Evolutionary conservation across 2,329 filamentous ascomycete genomes (phyloP), one percentile per base, ranked within the genome.

Genomic region (Pseudovirgaria hyperparasitica): DNA sequence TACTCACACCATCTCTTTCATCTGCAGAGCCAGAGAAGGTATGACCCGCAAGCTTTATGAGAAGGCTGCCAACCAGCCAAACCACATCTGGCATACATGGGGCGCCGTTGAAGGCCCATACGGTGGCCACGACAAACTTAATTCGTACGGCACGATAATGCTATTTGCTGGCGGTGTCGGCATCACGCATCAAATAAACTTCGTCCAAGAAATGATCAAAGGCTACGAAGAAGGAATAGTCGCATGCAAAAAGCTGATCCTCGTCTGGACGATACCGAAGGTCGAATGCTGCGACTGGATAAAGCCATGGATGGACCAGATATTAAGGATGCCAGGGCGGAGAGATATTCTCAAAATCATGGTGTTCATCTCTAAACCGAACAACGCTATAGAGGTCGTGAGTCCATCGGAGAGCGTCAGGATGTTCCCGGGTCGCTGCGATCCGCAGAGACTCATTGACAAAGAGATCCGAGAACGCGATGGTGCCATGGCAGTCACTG

Each of bases 151-250:
- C 37, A 84, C 78, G 0, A 73, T 79, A 16, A 70, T 86, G 50
- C 67, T 87, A 20, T 82, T 87, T 46, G 81, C 81, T 0, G 81
- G 79, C 31, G 81, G 81, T 41, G 76, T 86, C 9, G 81, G 81
- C 36, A 81, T 87, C 41, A 84, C 81, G 1, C 80, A 87, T 41
- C 77, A 79, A 37, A 72, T 85, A 15, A 76, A 77, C 27, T 78
- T 82, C 48, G 68, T 86, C 20, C 72, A 76, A 31, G 71, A 82
- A 37, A 67, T 87, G 1, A 70, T 86, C 16, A 60, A 65, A 5
- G 77, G 78, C 20, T 80, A 70, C 48, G 65, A 67, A 33, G 71
- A 76, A 35, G 73, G 74, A 31, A 82, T 74, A 0, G 73, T 78
- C 5, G 76, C 78, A 1, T 72, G 76, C 2, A 71, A 76, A 35